phyloP scores from a whole-genome alignment of 2,329 filamentous ascomycete genomes.

The Colletotrichum brevisporum region DNA sequence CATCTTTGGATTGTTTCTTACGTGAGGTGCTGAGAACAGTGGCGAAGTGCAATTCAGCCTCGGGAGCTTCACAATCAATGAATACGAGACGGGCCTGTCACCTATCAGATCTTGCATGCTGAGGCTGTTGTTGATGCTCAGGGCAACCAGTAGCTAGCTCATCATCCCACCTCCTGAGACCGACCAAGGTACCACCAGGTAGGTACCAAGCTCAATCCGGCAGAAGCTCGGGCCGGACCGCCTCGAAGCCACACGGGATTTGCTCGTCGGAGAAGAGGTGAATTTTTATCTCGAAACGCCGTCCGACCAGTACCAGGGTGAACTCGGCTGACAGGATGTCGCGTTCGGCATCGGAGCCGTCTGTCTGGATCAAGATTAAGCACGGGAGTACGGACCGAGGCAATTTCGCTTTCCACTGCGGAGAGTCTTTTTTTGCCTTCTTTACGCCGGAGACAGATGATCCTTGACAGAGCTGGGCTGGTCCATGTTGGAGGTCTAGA shows the following conservation, averaged over 20 bases:
- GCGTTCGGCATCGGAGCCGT: neutral
- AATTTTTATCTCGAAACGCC: neutral
- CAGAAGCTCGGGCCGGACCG: slow-evolving; percentile 34
- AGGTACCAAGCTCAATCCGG: slow-evolving; percentile 11
- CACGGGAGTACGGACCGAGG: no score
- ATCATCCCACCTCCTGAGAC: neutral
- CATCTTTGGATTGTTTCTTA: no score
- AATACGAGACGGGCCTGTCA: neutral
- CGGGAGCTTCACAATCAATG: neutral
- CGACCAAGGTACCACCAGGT: no score
- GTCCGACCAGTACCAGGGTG: neutral
- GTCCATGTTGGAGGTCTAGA: no score
- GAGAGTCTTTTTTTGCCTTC: no score
- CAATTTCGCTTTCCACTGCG: no score
- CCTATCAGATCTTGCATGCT: neutral
- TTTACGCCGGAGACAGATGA: no score
- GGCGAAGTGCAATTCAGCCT: no score
- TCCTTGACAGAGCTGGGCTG: no score
- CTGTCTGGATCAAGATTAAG: neutral
- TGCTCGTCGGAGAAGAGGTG: neutral
- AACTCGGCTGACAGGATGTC: no score
- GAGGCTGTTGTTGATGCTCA: slow-evolving; percentile 16
- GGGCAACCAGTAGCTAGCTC: slow-evolving; percentile 12
- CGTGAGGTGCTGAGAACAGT: no score
- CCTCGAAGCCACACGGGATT: slow-evolving; percentile 18